These are phyloP conservation scores for Globisporangium takayamanum DNA, from an alignment of 352 stramenopile genomes.

Conservation along the genomic window DNA sequence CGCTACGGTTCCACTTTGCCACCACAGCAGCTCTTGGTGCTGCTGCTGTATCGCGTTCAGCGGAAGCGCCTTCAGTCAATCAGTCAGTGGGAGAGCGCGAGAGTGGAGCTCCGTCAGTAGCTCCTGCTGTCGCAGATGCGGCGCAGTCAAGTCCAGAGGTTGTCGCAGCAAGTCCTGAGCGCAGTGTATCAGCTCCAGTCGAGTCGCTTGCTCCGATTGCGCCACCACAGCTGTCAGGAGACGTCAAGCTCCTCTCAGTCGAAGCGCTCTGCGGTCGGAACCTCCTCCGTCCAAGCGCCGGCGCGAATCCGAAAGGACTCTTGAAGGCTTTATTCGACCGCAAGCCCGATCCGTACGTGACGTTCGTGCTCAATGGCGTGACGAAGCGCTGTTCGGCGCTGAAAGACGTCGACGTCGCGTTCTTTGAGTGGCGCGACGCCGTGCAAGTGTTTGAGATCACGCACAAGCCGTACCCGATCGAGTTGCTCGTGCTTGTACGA, in stretches of 20 bases:
- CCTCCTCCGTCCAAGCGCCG: constrained; percentile 17
- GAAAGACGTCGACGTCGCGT: constrained; percentile 36
- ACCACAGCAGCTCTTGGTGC: background rate
- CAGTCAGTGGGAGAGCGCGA: background rate
- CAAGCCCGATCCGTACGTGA: constrained; percentile 39
- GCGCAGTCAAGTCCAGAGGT: background rate
- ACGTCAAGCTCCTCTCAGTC: constrained; percentile 33
- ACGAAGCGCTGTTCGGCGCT: constrained; percentile 21
- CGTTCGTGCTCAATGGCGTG: constrained; percentile 23
- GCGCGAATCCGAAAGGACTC: constrained; percentile 19
- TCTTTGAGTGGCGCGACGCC: constrained; percentile 43
- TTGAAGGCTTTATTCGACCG: constrained; percentile 38
- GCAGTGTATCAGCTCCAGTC: background rate
- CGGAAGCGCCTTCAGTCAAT: background rate
- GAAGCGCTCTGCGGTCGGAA: constrained; percentile 28
- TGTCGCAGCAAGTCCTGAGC: background rate
- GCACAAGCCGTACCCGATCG: constrained; percentile 24
- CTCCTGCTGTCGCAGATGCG: background rate
- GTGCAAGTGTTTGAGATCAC: constrained; percentile 33
- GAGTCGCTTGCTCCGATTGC: background rate
- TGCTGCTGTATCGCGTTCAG: background rate
- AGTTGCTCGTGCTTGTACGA: constrained; percentile 27
- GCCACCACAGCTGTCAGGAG: constrained; percentile 1
- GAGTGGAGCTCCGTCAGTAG: background rate
- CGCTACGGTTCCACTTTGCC: constrained; percentile 25